These are phyloP conservation scores for Boletus barrowsii DNA, from an alignment of 768 basidiomycete genomes.

Conservation along the genomic window DNA sequence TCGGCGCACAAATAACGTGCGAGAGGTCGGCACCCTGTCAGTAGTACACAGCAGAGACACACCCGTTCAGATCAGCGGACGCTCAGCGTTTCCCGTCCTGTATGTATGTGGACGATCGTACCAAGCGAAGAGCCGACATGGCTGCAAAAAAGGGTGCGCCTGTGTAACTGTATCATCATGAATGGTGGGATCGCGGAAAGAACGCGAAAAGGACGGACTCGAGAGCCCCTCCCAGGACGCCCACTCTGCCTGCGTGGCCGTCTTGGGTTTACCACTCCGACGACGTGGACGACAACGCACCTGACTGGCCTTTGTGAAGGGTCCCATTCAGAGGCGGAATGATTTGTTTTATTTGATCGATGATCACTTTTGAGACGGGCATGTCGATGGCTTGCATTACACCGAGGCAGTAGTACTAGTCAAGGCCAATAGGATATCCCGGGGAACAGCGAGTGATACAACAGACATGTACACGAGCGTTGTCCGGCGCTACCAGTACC, in stretches of 20 bases:
- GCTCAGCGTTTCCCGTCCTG: neutral
- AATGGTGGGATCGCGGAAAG: neutral
- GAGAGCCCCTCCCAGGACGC: conserved; percentile 88
- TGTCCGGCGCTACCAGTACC: conserved; percentile 10
- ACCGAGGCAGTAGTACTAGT: neutral
- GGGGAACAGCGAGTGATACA: conserved; percentile 20
- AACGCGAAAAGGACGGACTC: conserved; percentile 60
- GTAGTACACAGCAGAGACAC: too few species aligned
- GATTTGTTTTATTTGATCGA: conserved; percentile 73
- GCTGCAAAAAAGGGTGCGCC: conserved; percentile 97
- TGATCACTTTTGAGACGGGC: conserved; percentile 58
- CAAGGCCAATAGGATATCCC: conserved; percentile 20
- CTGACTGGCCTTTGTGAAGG: conserved; percentile 94
- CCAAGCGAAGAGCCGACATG: conserved; percentile 85
- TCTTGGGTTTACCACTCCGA: neutral
- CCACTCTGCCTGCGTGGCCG: conserved; percentile 66
- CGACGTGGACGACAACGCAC: conserved; percentile 35
- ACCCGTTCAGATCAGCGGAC: too few species aligned
- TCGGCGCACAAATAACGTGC: conserved; percentile 95
- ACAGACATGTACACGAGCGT: conserved; percentile 25
- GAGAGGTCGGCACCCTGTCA: conserved; percentile 86
- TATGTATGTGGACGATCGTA: conserved; percentile 25
- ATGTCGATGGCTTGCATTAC: conserved; percentile 34
- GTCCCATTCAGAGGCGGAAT: conserved; percentile 89
- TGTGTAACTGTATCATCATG: conserved; percentile 65